phyloP scores from a whole-genome alignment of 352 stramenopile species.

The Nothophytophthora sp. region DNA sequence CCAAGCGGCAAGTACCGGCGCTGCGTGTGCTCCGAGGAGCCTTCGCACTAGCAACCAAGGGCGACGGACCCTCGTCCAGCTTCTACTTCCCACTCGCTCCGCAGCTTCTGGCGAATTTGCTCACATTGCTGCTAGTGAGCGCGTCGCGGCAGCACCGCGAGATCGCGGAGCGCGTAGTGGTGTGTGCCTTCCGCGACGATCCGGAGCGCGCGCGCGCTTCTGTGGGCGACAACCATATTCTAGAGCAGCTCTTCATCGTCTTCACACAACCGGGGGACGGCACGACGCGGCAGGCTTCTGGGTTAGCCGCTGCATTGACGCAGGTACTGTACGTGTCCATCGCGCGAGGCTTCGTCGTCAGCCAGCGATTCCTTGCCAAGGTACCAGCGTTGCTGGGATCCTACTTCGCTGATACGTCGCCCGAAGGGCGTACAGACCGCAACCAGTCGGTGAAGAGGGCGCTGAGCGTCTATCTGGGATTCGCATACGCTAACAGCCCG shows the following conservation, averaged over 20 bases:
- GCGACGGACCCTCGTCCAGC: neutral
- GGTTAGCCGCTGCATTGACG: conserved; percentile 41
- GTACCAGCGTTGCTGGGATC: conserved; percentile 40
- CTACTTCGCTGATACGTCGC: conserved; percentile 7
- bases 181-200: conserved; percentile 52
- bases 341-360: conserved; percentile 40
- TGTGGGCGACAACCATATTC: conserved; percentile 59
- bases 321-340: conserved; percentile 61
- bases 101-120: conserved; percentile 58
- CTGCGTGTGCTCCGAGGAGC: conserved; percentile 44
- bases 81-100: conserved; percentile 53
- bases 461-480: conserved; percentile 58
- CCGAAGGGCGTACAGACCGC: neutral
- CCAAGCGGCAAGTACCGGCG: conserved; percentile 43
- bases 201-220: conserved; percentile 33
- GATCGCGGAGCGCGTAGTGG: conserved; percentile 46
- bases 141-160: conserved; percentile 35
- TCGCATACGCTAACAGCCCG: conserved; percentile 34
- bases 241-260: conserved; percentile 69
- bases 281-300: conserved; percentile 9
- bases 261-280: conserved; percentile 47
- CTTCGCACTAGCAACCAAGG: conserved; percentile 17
- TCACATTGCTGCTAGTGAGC: conserved; percentile 67
- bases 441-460: conserved; percentile 36
- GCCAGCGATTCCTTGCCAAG: conserved; percentile 60